Evolutionary conservation across 768 basidiomycete species (phyloP).

Genomic region (Rhizopogon vulgaris): DNA sequence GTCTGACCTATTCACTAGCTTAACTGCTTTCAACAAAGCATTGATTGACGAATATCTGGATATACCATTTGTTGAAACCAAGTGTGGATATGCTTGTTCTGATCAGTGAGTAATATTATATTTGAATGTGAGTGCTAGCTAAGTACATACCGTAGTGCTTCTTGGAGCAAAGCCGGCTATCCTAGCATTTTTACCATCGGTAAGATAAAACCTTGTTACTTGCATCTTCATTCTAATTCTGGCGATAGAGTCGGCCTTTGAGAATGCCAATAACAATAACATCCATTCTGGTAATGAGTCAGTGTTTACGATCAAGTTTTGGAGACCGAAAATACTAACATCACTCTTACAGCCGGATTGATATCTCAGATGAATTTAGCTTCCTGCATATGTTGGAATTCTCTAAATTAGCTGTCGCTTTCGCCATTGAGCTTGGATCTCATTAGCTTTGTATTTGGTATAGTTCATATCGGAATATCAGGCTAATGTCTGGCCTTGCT

Average conservation of each 20-base stretch:
- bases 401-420: slow-evolving; percentile 77
- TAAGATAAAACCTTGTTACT: slow-evolving; percentile 4
- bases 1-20: slow-evolving; percentile 33
- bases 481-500: too few species aligned
- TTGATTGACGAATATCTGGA: slow-evolving; percentile 71
- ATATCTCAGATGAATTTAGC: slow-evolving; percentile 83
- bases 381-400: slow-evolving; percentile 89
- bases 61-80: slow-evolving; percentile 78
- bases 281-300: slow-evolving; percentile 83
- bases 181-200: slow-evolving; percentile 78
- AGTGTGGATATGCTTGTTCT: slow-evolving; percentile 92
- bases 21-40: slow-evolving; percentile 76
- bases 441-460: background rate
- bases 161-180: slow-evolving; percentile 84
- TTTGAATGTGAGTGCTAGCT: slow-evolving; percentile 4
- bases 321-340: slow-evolving; percentile 28
- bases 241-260: slow-evolving; percentile 54
- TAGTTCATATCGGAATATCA: too few species aligned
- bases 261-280: slow-evolving; percentile 65
- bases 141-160: slow-evolving; percentile 42
- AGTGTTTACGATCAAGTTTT: slow-evolving; percentile 37
- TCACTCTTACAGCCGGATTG: slow-evolving; percentile 54
- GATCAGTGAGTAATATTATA: slow-evolving; percentile 63
- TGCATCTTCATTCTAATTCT: background rate
- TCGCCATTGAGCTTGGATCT: slow-evolving; percentile 64